phyloP scores from a whole-genome alignment of 352 stramenopile species.

The Bremia lactucae region DNA sequence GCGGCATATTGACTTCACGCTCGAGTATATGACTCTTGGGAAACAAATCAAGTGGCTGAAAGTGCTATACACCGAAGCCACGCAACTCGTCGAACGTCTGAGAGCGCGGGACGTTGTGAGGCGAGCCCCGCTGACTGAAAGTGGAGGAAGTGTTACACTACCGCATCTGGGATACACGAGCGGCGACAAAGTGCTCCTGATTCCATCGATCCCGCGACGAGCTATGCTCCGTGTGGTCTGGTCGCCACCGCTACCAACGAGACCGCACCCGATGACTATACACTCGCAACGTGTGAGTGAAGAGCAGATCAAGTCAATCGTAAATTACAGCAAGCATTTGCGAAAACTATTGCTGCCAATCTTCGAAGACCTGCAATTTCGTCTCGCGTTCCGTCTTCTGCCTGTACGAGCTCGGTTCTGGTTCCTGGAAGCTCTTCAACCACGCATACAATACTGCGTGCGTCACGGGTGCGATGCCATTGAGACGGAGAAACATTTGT shows the following conservation, averaged over 20 bases:
- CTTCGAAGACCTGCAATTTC: conserved; percentile 3
- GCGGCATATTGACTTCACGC: not conserved
- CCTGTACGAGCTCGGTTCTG: conserved; percentile 3
- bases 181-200: not conserved
- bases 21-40: not conserved
- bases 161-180: too few relatives aligned
- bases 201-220: not conserved
- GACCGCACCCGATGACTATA: not conserved
- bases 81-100: not conserved
- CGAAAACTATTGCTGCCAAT: conserved; percentile 2
- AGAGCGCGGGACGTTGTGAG: not conserved
- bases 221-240: not conserved
- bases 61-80: not conserved
- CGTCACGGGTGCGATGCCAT: not conserved
- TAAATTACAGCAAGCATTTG: conserved; percentile 1
- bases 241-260: not conserved
- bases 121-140: too few relatives aligned
- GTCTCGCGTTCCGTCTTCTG: conserved; percentile 1
- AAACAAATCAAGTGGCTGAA: not conserved
- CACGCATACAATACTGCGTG: not conserved
- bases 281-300: not conserved
- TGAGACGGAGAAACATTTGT: conserved; percentile 1
- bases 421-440: not conserved
- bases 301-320: not conserved
- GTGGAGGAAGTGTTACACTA: not conserved